These are phyloP conservation scores for Inga oerstediana DNA, from an alignment of 306 rosid genomes.

Conservation along the genomic window DNA sequence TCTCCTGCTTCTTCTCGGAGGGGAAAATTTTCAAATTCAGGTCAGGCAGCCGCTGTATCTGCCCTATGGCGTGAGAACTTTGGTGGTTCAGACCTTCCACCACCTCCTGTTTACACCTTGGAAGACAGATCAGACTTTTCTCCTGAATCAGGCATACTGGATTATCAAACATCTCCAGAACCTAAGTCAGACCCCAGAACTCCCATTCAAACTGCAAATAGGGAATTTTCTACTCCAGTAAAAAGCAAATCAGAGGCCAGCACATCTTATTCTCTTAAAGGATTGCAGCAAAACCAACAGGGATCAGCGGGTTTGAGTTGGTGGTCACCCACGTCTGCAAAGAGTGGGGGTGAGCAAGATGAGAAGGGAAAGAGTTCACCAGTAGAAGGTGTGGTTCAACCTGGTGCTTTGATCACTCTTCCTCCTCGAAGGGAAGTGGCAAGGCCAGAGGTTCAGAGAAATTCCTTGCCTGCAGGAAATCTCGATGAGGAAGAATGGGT, in stretches of 20 bases:
- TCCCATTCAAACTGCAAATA: conserved; percentile 40
- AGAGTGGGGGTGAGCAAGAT: conserved; percentile 62
- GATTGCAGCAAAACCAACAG: conserved; percentile 72
- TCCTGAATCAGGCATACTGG: conserved; percentile 73
- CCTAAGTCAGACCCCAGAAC: conserved; percentile 57
- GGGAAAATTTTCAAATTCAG: conserved; percentile 79
- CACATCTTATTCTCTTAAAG: conserved; percentile 75
- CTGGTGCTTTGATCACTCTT: conserved; percentile 86
- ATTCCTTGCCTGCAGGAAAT: conserved; percentile 70
- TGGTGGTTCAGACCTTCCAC: conserved; percentile 66
- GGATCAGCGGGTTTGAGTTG: conserved; percentile 63
- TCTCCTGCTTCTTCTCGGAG: conserved; percentile 75
- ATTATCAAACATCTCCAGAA: conserved; percentile 64
- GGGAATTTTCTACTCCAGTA: conserved; percentile 45
- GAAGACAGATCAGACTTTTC: conserved; percentile 73
- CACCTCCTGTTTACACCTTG: conserved; percentile 69
- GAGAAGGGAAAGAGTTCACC: conserved; percentile 68
- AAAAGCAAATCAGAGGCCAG: conserved; percentile 77
- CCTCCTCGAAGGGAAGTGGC: conserved; percentile 97
- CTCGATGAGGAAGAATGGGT: conserved; percentile 98
- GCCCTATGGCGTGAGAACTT: conserved; percentile 81
- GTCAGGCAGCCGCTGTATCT: conserved; percentile 87
- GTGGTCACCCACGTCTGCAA: conserved; percentile 65
- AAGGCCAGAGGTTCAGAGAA: conserved; percentile 88
- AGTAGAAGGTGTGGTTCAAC: conserved; percentile 72